Percentiles rank a stretch among this genome's conserved stretches.
Evolutionary conservation across 2,329 filamentous ascomycete genomes (phyloP).

Genomic region (Ophiostoma ips): DNA sequence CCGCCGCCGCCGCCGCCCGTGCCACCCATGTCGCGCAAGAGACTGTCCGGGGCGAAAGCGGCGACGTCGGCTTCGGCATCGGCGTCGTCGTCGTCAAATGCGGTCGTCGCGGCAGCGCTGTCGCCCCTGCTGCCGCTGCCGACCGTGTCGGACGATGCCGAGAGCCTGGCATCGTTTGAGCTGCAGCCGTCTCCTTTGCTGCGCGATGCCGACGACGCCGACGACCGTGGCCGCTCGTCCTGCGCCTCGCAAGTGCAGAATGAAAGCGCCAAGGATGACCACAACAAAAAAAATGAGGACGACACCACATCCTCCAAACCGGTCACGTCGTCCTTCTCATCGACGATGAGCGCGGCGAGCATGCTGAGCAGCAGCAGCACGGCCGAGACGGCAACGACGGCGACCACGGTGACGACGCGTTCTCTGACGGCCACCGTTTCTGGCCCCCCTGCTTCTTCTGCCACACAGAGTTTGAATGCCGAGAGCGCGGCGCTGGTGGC

Average conservation of each 20-base stretch:
- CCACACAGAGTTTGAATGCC: no score
- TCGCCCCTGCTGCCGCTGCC: not conserved
- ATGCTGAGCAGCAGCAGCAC: conserved; percentile 6
- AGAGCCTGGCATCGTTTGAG: conserved; percentile 2
- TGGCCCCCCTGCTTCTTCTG: no score
- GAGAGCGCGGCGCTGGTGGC: no score
- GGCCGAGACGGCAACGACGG: not conserved
- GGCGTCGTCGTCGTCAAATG: not conserved
- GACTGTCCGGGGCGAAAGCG: not conserved
- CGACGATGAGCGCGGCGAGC: conserved; percentile 2
- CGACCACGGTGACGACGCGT: not conserved
- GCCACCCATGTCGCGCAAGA: not conserved
- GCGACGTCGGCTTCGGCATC: not conserved
- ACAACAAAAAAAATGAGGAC: not conserved
- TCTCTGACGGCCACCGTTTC: not conserved
- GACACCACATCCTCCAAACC: not conserved
- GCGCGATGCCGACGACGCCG: not conserved
- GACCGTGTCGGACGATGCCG: not conserved
- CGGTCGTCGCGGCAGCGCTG: not conserved
- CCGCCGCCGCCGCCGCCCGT: conserved; percentile 19
- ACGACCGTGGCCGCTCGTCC: no score
- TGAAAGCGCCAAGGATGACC: no score
- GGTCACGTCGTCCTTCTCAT: conserved; percentile 2
- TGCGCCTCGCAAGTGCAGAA: no score
- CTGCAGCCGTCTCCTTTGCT: not conserved